Conservation (phyloP, 1,139 yeast genomes). For the Geotrichum cucujoidarum region DNA sequence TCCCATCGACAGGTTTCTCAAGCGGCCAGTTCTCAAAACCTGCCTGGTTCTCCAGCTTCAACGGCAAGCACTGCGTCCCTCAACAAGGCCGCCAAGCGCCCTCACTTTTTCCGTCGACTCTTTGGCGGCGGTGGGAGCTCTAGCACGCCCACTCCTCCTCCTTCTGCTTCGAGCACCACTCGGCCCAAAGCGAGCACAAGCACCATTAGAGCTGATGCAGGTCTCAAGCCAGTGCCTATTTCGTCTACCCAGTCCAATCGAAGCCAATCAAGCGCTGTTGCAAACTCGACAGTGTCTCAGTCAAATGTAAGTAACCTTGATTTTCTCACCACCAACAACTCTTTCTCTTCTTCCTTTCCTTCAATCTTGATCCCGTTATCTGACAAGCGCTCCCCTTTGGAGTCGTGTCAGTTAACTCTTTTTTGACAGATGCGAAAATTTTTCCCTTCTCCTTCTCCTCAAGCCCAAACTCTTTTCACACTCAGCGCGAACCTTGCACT, state of each 20-base stretch:
- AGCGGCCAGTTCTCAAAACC: slow-evolving; percentile 1
- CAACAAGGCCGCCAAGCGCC: slow-evolving; percentile 15
- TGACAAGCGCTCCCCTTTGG: too few species aligned
- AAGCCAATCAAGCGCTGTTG: neutral
- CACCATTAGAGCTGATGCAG: neutral
- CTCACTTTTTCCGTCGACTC: slow-evolving; percentile 18
- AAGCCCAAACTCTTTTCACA: too few species aligned
- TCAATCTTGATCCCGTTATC: neutral
- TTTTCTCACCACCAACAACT: too few species aligned
- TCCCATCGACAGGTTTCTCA: slow-evolving; percentile 9
- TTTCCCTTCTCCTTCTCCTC: too few species aligned
- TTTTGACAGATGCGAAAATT: too few species aligned
- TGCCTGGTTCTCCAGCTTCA: neutral
- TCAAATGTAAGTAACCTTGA: slow-evolving; percentile 5
- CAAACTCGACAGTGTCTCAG: neutral
- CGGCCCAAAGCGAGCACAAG: neutral
- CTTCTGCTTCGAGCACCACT: neutral
- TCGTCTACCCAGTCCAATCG: neutral
- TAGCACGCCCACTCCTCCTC: neutral
- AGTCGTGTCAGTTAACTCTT: too few species aligned
- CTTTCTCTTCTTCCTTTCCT: neutral
- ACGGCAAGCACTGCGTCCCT: slow-evolving; percentile 11
- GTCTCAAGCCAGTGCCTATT: neutral
- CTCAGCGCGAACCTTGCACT: too few species aligned
- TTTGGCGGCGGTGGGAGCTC: slow-evolving; percentile 17